Evolutionary conservation across 2,329 filamentous ascomycete genomes (phyloP).

Genomic region (Botryosphaeria agaves): DNA sequence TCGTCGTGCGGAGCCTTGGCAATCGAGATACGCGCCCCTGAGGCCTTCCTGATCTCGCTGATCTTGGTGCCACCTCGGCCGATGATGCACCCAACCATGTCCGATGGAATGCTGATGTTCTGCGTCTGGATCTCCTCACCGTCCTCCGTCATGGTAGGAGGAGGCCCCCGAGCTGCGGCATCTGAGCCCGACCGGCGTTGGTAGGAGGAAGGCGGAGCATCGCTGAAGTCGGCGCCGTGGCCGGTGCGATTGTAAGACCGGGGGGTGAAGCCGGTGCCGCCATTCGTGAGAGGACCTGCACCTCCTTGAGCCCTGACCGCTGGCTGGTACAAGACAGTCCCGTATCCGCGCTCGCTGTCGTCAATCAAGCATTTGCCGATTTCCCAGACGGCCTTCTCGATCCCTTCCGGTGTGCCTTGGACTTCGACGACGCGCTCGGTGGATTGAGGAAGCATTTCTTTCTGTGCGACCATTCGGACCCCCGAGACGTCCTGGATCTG

Average conservation of each 20-base stretch:
- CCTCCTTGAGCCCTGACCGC: slow-evolving; percentile 68
- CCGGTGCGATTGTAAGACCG: slow-evolving; percentile 82
- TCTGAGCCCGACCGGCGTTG: slow-evolving; percentile 73
- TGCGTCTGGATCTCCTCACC: slow-evolving; percentile 97
- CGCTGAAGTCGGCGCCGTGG: slow-evolving; percentile 95
- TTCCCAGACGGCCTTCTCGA: slow-evolving; percentile 94
- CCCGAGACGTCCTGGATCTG: slow-evolving; percentile 94
- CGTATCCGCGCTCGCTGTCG: slow-evolving; percentile 92
- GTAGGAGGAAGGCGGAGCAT: slow-evolving; percentile 50
- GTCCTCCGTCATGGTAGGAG: slow-evolving; percentile 82
- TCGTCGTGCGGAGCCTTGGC: slow-evolving; percentile 95
- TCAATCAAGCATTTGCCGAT: slow-evolving; percentile 98
- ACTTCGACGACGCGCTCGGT: slow-evolving; percentile 97
- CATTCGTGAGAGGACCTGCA: slow-evolving; percentile 31
- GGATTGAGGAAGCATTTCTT: slow-evolving; percentile 98
- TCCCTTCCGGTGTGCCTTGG: slow-evolving; percentile 83
- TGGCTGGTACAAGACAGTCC: slow-evolving; percentile 94
- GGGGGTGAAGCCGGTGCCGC: slow-evolving; percentile 25
- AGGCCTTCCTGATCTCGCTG: slow-evolving; percentile 94
- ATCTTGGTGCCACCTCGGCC: slow-evolving; percentile 92
- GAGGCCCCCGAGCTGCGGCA: slow-evolving; percentile 53
- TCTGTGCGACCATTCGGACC: slow-evolving; percentile 97
- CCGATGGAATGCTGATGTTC: slow-evolving; percentile 97
- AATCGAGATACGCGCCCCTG: slow-evolving; percentile 91
- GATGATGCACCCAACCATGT: slow-evolving; percentile 99